Conservation (phyloP, 1,139 yeast species). For the Saccharomyces hybrid region DNA sequence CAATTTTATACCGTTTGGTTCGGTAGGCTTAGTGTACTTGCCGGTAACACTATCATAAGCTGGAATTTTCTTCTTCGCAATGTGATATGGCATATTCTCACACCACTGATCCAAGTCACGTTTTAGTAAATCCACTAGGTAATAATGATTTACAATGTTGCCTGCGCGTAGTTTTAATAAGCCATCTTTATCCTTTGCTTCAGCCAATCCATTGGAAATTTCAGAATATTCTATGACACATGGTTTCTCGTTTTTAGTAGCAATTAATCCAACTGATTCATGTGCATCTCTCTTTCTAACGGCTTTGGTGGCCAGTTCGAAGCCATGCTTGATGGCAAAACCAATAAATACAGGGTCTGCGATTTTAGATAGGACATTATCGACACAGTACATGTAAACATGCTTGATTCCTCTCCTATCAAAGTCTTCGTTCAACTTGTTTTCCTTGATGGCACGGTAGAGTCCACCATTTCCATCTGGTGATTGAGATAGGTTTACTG, state of each 20-base stretch:
- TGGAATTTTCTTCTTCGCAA: slow-evolving; percentile 87
- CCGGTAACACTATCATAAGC: slow-evolving; percentile 43
- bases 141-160: slow-evolving; percentile 94
- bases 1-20: slow-evolving; percentile 84
- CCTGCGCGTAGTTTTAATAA: slow-evolving; percentile 82
- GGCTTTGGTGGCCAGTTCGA: slow-evolving; percentile 84
- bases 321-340: slow-evolving; percentile 58
- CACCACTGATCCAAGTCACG: slow-evolving; percentile 64
- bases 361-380: slow-evolving; percentile 82
- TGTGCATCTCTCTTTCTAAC: slow-evolving; percentile 85
- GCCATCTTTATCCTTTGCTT: slow-evolving; percentile 48
- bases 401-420: slow-evolving; percentile 68
- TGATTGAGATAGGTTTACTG: slow-evolving; percentile 59
- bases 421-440: slow-evolving; percentile 65
- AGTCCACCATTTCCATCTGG: slow-evolving; percentile 99
- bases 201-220: slow-evolving; percentile 66
- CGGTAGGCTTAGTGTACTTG: slow-evolving; percentile 49
- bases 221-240: slow-evolving; percentile 95
- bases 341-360: slow-evolving; percentile 95
- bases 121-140: slow-evolving; percentile 65
- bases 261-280: slow-evolving; percentile 91
- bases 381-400: slow-evolving; percentile 95
- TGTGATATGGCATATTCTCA: slow-evolving; percentile 75
- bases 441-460: slow-evolving; percentile 69
- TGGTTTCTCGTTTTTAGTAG: slow-evolving; percentile 62